Evolutionary conservation across 2,329 filamentous ascomycete genomes (phyloP).

Genomic region (Colletotrichum magnum): DNA sequence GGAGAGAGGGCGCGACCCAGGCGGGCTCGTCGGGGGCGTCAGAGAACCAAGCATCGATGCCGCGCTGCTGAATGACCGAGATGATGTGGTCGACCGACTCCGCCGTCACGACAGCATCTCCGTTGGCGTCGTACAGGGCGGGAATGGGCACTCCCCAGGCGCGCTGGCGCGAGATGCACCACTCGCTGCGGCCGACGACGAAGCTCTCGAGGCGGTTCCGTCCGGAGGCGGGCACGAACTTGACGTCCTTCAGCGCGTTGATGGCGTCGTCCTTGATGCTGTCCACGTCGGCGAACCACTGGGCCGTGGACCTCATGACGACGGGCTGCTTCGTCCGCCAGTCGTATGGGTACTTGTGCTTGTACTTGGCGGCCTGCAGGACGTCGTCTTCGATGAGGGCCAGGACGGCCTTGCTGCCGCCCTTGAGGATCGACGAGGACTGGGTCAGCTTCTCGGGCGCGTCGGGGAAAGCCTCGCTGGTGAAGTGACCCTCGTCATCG

Average conservation of each 20-base stretch:
- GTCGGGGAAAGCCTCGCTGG: slow-evolving; percentile 81
- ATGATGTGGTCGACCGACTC: slow-evolving; percentile 90
- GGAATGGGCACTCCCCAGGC: slow-evolving; percentile 98
- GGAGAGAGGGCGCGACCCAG: slow-evolving; percentile 81
- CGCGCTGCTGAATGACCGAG: slow-evolving; percentile 79
- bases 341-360: slow-evolving; percentile 97
- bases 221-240: slow-evolving; percentile 84
- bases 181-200: slow-evolving; percentile 88
- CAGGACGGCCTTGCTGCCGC: slow-evolving; percentile 79
- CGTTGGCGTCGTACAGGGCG: slow-evolving; percentile 82
- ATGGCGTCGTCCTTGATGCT: slow-evolving; percentile 84
- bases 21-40: slow-evolving; percentile 80
- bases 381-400: slow-evolving; percentile 76
- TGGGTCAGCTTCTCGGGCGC: slow-evolving; percentile 74
- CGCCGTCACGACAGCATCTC: slow-evolving; percentile 83
- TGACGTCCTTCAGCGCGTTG: slow-evolving; percentile 76
- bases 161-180: slow-evolving; percentile 97
- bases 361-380: slow-evolving; percentile 78
- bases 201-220: slow-evolving; percentile 86
- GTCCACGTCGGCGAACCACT: slow-evolving; percentile 97
- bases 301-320: slow-evolving; percentile 90
- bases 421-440: slow-evolving; percentile 79
- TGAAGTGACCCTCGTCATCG: slow-evolving; percentile 86
- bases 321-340: slow-evolving; percentile 96
- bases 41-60: slow-evolving; percentile 95